Evolutionary conservation across 106 monocot genomes (phyloP), one percentile per base, ranked within the genome.

Genomic region (Dactylorhiza incarnata): DNA sequence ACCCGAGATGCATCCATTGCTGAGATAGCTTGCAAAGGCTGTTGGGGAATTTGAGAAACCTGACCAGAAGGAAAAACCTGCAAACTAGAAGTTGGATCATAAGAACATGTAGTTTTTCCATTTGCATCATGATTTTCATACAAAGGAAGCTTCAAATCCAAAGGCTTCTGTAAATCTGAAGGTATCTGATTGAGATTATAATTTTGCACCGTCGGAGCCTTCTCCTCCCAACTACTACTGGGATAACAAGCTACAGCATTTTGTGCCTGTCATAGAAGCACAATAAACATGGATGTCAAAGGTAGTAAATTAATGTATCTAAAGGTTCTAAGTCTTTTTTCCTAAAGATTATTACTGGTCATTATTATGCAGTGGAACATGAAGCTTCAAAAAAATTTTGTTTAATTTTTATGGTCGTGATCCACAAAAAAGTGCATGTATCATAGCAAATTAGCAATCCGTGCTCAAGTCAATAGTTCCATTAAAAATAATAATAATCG

Each of bases 51-150:
- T 63, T 85, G 81, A 76, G 78, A 70, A 82, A 83, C 83, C 74
- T 89, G 88, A 82, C 78, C 70, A 78, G 73, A 73, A 75, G 86
- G 81, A 79, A 86, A 65, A 85, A 81, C 53, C 72, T 80, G 83
- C 80, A 73, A 80, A 73, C 56, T 48, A 20, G 49, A 72, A 72
- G 3, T 83, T 61, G 87, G 63, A 71, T 56, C 75, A 73, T 81
- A 73, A 72, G 74, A 62, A 68, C 74, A 59, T 54, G 78, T 54
- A 74, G 23, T 61, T 37, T 73, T 85, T 73, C 81, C 83, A 68
- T 80, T 79, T 80, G 70, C 78, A 76, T 83, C 79, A 68, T 26
- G 23, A 14, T 74, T 75, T 58, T 77, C 79, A 81, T 71, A 52
- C 48, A 74, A 70, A 61, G 73, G 37, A 77, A 79, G 78, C 79